Conservation (phyloP, 2,329 filamentous ascomycete genomes). For the Capronia epimyces region DNA sequence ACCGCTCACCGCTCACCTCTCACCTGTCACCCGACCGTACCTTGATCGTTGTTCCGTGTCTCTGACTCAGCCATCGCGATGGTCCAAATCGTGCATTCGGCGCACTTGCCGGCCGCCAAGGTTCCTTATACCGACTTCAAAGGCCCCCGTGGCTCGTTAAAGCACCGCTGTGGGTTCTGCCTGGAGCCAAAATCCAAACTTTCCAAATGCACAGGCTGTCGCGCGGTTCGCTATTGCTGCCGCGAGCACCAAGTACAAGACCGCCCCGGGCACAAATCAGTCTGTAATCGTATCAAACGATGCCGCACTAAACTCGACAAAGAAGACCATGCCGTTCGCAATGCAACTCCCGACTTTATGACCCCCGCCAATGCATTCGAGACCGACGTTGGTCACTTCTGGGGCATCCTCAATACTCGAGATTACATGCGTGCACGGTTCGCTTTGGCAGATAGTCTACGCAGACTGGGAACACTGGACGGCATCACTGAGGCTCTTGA, state of each 20-base stretch:
- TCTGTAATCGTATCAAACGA: constrained; percentile 39
- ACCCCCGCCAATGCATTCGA: constrained; percentile 37
- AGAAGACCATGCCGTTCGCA: constrained; percentile 40
- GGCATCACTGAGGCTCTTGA: constrained; percentile 38
- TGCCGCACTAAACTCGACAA: constrained; percentile 29
- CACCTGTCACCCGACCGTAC: too few species aligned
- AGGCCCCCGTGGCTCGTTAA: constrained; percentile 7
- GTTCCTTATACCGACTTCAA: background rate
- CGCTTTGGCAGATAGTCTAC: constrained; percentile 33
- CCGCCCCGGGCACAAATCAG: constrained; percentile 37
- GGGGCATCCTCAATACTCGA: constrained; percentile 39
- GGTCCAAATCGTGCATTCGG: too few species aligned
- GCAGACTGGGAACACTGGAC: constrained; percentile 32
- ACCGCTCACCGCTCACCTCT: too few species aligned
- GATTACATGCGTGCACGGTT: constrained; percentile 43
- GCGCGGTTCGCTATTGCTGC: constrained; percentile 44
- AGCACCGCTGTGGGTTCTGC: constrained; percentile 30
- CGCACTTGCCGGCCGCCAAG: too few species aligned
- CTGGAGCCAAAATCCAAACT: constrained; percentile 30
- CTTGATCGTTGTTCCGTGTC: too few species aligned
- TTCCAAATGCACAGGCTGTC: constrained; percentile 41
- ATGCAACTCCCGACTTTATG: constrained; percentile 29
- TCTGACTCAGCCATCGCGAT: too few species aligned
- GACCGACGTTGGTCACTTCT: constrained; percentile 40
- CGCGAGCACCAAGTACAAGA: constrained; percentile 42